Base-by-base conservation (phyloP, 306 rosid genomes). In the Begonia masoniana region DNA sequence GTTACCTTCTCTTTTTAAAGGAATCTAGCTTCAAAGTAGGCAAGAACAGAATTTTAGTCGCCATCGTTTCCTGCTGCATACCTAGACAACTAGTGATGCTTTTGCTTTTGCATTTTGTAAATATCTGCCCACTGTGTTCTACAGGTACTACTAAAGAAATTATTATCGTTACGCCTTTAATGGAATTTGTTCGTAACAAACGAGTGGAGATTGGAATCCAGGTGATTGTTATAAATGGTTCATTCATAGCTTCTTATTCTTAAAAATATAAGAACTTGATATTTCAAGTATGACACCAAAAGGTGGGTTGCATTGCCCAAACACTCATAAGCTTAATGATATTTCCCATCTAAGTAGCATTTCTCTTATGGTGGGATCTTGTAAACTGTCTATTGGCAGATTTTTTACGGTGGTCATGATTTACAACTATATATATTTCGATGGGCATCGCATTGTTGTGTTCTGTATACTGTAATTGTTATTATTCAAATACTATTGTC, bases 181-280 rank as follows among this genome's bases (percentile, higher is more conserved):
- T 91, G 99, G 99, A 86, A 70, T 91, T 71, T 75, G 59, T 91
- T 60, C 96, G 99, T 54, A 92, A 79, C 56, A 91, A 64, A 66
- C 88, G 94, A 60, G 70, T n/a, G 49, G 88, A 53, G 57, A 70
- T 66, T 67, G 92, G 86, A 61, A 21, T 61, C 1, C 99, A 76
- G 96, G 96, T 86, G 71, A 66, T 59, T 61, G 12, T n/a, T 14
- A 16, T 53, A 35, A 43, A 35, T 17, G 51, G 57, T 41, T n/a
- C 41, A 2, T 45, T 11, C 6, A 10, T 45, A 8, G 49, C 13
- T 45, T 11, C 15, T 5, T 31, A 5, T 11, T 45, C 15, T 6
- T 45, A 45, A 45, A 45, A n/a, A 11, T 45, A 10, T 45, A 45
- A 45, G 5, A 45, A 31, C 9, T 31, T 31, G 39, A 31, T 31